Conservation (phyloP, 371 early-diverging fungal species). For the Mucor mucedo region DNA sequence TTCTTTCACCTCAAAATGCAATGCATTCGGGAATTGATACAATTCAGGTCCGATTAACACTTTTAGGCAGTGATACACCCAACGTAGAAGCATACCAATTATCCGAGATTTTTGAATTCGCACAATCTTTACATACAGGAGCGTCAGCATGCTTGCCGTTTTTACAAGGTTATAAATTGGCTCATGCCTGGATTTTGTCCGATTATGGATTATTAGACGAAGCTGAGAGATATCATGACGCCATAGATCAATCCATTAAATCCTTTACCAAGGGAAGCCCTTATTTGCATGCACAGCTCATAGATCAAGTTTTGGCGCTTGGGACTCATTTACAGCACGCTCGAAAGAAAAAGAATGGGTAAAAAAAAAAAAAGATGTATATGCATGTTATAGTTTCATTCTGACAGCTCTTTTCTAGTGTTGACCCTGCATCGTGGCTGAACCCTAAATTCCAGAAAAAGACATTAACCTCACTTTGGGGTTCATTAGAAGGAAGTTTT, state of each 20-base stretch:
- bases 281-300: constrained; percentile 75
- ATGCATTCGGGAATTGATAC: constrained; percentile 68
- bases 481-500: constrained; percentile 71
- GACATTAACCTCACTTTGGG: constrained; percentile 69
- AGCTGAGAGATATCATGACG: constrained; percentile 79
- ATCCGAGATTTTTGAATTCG: constrained; percentile 87
- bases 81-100: constrained; percentile 57
- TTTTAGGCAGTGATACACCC: constrained; percentile 63
- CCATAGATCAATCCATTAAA: constrained; percentile 75
- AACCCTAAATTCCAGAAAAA: constrained; percentile 67
- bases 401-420: constrained; percentile 27
- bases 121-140: constrained; percentile 59
- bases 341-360: constrained; percentile 50
- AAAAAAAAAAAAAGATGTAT: neutral
- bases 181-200: constrained; percentile 80
- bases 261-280: constrained; percentile 74
- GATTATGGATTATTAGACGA: constrained; percentile 78
- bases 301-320: constrained; percentile 64
- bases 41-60: constrained; percentile 57
- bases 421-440: constrained; percentile 54
- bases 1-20: constrained; percentile 65
- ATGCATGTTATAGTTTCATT: neutral
- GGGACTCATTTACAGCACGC: constrained; percentile 51
- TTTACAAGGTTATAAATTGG: constrained; percentile 88
- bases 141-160: constrained; percentile 68